Conservation (phyloP, 306 rosid genomes). For the Prunus mira region DNA sequence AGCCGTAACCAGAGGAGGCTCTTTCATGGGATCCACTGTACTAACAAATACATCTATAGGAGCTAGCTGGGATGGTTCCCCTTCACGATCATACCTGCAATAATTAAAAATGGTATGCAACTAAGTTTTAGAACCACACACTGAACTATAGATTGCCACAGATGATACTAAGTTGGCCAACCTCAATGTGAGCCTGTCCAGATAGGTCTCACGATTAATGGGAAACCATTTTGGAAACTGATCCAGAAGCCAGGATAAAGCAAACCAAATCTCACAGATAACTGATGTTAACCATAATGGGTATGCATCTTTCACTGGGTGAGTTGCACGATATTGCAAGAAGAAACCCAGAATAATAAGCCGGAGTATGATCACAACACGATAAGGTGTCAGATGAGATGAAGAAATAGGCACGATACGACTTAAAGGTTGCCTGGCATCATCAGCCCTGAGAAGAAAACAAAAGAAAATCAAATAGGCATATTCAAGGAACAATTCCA, state of each 20-base stretch:
- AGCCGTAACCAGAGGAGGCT: slow-evolving; percentile 94
- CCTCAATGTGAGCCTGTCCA: slow-evolving; percentile 90
- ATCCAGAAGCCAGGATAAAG: slow-evolving; percentile 95
- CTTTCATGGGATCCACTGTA: slow-evolving; percentile 99
- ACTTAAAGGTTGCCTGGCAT: slow-evolving; percentile 92
- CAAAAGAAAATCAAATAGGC: slow-evolving; percentile 2
- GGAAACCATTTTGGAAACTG: slow-evolving; percentile 99
- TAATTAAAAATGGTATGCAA: slow-evolving; percentile 2
- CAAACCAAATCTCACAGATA: slow-evolving; percentile 99
- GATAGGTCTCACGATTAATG: slow-evolving; percentile 90
- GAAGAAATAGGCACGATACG: slow-evolving; percentile 89
- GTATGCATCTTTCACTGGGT: slow-evolving; percentile 94
- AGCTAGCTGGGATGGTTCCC: slow-evolving; percentile 93
- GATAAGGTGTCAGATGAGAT: slow-evolving; percentile 89
- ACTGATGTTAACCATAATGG: slow-evolving; percentile 88
- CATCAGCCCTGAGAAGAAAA: slow-evolving; percentile 74
- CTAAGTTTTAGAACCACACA: not conserved
- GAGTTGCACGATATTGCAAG: slow-evolving; percentile 94
- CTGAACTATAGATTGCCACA: not conserved
- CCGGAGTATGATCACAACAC: slow-evolving; percentile 83
- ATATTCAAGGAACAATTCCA: not conserved
- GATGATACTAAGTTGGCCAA: slow-evolving; percentile 22
- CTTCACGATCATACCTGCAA: slow-evolving; percentile 88
- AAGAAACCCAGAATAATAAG: slow-evolving; percentile 92
- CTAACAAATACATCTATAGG: slow-evolving; percentile 93